Evolutionary conservation across 768 basidiomycete species (phyloP).

Genomic region (Macrocybe gigantea): DNA sequence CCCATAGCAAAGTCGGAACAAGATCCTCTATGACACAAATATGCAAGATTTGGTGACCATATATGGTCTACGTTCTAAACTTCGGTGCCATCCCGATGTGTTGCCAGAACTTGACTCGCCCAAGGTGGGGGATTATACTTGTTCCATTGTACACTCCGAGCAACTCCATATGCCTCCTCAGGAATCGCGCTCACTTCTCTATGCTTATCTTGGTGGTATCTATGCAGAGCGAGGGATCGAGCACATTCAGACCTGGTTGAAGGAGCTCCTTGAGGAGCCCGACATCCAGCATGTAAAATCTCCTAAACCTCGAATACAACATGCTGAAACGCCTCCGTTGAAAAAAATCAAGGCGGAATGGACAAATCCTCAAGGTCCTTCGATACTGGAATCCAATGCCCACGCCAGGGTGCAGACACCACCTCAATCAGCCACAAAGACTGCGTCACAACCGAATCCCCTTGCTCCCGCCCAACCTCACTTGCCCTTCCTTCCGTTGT

Average conservation of each 20-base stretch:
- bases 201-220: slow-evolving; percentile 64
- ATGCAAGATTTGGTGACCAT: background rate
- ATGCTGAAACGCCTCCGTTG: slow-evolving; percentile 23
- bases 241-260: slow-evolving; percentile 54
- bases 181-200: slow-evolving; percentile 55
- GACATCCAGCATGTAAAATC: slow-evolving; percentile 2
- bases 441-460: slow-evolving; percentile 40
- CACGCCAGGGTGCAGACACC: slow-evolving; percentile 14
- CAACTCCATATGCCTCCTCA: slow-evolving; percentile 18
- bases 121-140: slow-evolving; percentile 30
- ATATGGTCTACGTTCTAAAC: slow-evolving; percentile 43
- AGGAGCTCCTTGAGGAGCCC: slow-evolving; percentile 23
- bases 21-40: too few species aligned
- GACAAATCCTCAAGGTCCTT: slow-evolving; percentile 14
- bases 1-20: too few species aligned
- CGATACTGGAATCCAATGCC: slow-evolving; percentile 26
- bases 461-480: slow-evolving; percentile 58
- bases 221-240: slow-evolving; percentile 48
- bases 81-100: slow-evolving; percentile 40
- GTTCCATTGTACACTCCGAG: slow-evolving; percentile 3
- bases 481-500: slow-evolving; percentile 61
- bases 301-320: slow-evolving; percentile 9
- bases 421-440: slow-evolving; percentile 9
- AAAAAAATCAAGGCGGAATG: slow-evolving; percentile 39
- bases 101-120: slow-evolving; percentile 26